Base-by-base conservation (phyloP, 106 monocot species). In the Allium sativum region DNA sequence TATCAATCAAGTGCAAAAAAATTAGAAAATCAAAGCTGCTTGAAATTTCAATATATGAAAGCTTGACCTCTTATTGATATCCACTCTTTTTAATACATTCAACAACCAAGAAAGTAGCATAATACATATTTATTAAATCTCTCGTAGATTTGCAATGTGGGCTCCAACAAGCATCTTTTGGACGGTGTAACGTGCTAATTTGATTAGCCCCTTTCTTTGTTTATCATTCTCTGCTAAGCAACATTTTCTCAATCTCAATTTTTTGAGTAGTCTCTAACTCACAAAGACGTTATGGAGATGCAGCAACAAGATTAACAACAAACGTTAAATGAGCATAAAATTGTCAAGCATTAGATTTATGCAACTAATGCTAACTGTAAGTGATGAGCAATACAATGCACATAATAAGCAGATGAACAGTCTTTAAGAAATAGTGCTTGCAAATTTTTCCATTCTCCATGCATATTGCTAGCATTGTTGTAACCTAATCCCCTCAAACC, bases 381-480 rank as follows among this genome's bases (percentile, higher is more conserved):
- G 17, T 51, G n/a, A n/a, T 74, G 67, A 7, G 48, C 66, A 41
- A 66, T 59, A 18, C 51, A 73, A 52, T 73, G 48, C 4, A 73
- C 51, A 73, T 67, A 66, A 59, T 67, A 73, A 14, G 66, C 47
- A 67, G 57, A 67, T 48, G 56, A 12, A 18, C 59, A 73, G 9
- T 67, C 58, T 10, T 51, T 59, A 66, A 52, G 10, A 67, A 73
- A 59, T 15, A 73, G 22, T 48, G 47, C 65, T 66, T 66, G 55
- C 8, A 58, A 51, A 19, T 18, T 48, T 20, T 58, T 73, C 47
- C 45, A 66, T 58, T 65, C 65, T 21, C 65, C 73, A 9, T 48
- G 52, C 73, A 73, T 73, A 17, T 73, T 73, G 12, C 66, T 66
- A 8, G 58, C 66, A 45, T 41, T 46, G 44, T 73, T 59, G 55